Base-by-base conservation (phyloP, 2,329 filamentous ascomycete species). In the Cadophora sp. region DNA sequence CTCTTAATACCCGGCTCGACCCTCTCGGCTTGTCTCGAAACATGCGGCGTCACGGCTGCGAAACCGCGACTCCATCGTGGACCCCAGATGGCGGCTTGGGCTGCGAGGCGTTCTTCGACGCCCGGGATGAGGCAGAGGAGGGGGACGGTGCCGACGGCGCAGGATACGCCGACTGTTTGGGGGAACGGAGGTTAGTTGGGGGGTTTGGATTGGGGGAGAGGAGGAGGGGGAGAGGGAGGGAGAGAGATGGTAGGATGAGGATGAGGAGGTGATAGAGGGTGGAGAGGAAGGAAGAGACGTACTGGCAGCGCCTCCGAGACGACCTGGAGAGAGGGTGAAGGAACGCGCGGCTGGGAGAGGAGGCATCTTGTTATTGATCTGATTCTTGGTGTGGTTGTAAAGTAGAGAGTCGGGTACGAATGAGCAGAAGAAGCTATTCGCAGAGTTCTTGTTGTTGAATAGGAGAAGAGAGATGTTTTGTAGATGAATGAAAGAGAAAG, bases 81-180 rank as follows among this genome's bases (percentile, higher is more conserved):
- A 16, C 72, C 72, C 72, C 72, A 74, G 65, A 73, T 69, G 11
- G 72, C 70, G 26, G 72, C 71, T 51, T 73, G 71, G 3, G 65
- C 66, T 27, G 71, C 71, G 48, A 74, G 59, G 31, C 72, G 69
- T 51, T 74, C 72, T 66, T 73, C 69, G 34, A 62, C 62, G 29
- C 72, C 72, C 1, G 72, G 72, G 43, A 71, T 60, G 65, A 74
- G 69, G 68, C 73, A 72, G 66, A 73, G 68, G 62, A 74, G 71
- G 19, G 72, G 72, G 19, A 40, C 66, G 50, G 61, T 68, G 62
- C 67, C 67, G 24, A 71, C 67, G 51, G 62, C 62, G 22, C 67
- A 67, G 66, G 68, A 69, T 61, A 72, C 62, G 53, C 70, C 60
- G 51, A 69, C 71, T 40, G 51, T 48, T n/a, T 34, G 31, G 40